These are phyloP conservation scores for Botrytis tulipae DNA, from an alignment of 2,329 filamentous ascomycete species.

Conservation along the genomic window DNA sequence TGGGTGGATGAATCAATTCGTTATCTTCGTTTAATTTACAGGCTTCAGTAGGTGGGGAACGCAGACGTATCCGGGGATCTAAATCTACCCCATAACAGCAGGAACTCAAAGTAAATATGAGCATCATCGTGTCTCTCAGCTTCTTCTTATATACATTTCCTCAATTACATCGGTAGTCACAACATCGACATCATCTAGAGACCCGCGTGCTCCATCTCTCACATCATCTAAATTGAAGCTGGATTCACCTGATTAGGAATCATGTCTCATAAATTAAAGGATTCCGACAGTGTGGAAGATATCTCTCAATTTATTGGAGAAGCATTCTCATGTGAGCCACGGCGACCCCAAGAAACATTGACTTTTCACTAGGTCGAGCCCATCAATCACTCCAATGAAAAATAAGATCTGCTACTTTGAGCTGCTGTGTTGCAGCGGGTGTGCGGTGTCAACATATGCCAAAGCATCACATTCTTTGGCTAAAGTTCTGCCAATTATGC, in stretches of 20 bases:
- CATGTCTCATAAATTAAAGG: background rate
- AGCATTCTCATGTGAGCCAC: background rate
- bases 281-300: background rate
- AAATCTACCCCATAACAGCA: background rate
- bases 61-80: conserved; percentile 2
- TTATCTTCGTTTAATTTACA: background rate
- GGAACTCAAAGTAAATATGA: background rate
- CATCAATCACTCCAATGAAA: background rate
- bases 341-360: background rate
- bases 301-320: background rate
- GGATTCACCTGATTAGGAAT: background rate
- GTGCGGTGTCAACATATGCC: conserved; percentile 4
- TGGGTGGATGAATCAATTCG: background rate
- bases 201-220: background rate
- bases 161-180: background rate
- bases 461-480: conserved; percentile 11
- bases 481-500: conserved; percentile 5
- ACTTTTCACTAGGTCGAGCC: background rate
- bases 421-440: conserved; percentile 1
- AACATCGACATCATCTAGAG: background rate
- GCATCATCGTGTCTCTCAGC: background rate
- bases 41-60: background rate
- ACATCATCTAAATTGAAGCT: background rate
- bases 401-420: background rate
- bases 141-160: background rate